Evolutionary conservation across 805 yeast genomes (phyloP).

Genomic region (Naumovozyma baii): DNA sequence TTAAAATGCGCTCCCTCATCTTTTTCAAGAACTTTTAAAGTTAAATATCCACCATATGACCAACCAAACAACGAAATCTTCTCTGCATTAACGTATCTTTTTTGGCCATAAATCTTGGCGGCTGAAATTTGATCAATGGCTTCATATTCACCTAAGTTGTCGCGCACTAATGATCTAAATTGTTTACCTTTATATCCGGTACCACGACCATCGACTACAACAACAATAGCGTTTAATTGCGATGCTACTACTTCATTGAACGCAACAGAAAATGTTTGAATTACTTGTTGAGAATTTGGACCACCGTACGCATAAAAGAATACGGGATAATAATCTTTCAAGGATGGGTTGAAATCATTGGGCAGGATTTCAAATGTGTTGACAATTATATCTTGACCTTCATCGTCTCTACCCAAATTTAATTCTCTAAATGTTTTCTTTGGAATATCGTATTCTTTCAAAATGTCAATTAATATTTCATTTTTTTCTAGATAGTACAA

Average conservation of each 20-base stretch:
- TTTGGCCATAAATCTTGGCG: constrained; percentile 59
- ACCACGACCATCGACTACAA: constrained; percentile 94
- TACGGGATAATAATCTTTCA: constrained; percentile 60
- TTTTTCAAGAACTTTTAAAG: constrained; percentile 77
- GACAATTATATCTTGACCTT: constrained; percentile 38
- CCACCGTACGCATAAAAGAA: constrained; percentile 91
- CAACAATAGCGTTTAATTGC: constrained; percentile 72
- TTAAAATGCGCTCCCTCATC: constrained; percentile 69
- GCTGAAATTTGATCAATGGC: constrained; percentile 80
- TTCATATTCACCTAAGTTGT: constrained; percentile 72
- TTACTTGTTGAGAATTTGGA: constrained; percentile 83
- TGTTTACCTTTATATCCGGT: constrained; percentile 80
- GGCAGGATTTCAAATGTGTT: constrained; percentile 76
- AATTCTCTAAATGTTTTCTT: constrained; percentile 42
- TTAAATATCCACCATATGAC: constrained; percentile 95
- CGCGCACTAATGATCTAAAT: constrained; percentile 73
- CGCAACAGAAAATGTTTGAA: constrained; percentile 46
- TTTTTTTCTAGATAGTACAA: constrained; percentile 31
- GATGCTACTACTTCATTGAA: constrained; percentile 75
- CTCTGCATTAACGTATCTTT: constrained; percentile 53
- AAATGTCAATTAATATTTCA: constrained; percentile 32
- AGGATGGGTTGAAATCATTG: constrained; percentile 47
- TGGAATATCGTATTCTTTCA: constrained; percentile 49
- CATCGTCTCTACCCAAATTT: constrained; percentile 41
- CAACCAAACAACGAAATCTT: constrained; percentile 92